These are phyloP conservation scores for Allium cepa DNA, from an alignment of 106 monocot genomes.

Conservation along the genomic window DNA sequence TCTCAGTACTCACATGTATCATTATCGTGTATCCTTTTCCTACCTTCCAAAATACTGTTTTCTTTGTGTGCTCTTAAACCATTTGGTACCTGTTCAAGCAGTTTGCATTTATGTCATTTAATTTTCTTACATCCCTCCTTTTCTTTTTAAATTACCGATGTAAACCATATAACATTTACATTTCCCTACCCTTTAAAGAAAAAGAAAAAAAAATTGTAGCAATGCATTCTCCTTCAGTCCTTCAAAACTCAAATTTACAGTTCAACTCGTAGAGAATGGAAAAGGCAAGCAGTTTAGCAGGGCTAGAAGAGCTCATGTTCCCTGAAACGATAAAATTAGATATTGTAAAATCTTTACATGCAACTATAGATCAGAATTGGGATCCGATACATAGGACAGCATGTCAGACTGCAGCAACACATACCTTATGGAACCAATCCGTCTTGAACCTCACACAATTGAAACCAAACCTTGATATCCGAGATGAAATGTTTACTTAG, in stretches of 20 bases:
- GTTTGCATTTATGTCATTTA: slow-evolving; percentile 32
- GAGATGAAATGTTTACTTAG: too few relatives aligned
- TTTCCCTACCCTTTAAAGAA: neutral
- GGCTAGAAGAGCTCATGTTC: slow-evolving; percentile 40
- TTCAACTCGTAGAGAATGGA: slow-evolving; percentile 11
- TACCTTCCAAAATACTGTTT: slow-evolving; percentile 1
- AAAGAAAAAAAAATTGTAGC: neutral
- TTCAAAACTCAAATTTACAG: neutral
- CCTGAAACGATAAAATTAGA: slow-evolving; percentile 33
- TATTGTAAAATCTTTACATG: slow-evolving; percentile 38
- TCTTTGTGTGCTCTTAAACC: neutral
- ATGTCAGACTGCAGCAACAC: slow-evolving; percentile 82
- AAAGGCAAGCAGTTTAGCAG: neutral
- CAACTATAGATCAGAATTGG: slow-evolving; percentile 55
- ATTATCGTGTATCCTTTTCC: neutral
- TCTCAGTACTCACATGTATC: neutral
- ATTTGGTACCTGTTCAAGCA: neutral
- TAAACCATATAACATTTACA: neutral
- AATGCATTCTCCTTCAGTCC: slow-evolving; percentile 9
- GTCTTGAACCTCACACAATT: too few relatives aligned
- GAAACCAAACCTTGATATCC: too few relatives aligned
- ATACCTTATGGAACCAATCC: slow-evolving; percentile 61
- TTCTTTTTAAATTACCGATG: neutral
- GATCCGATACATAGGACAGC: slow-evolving; percentile 38
- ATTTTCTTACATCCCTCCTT: slow-evolving; percentile 66